phyloP scores from a whole-genome alignment of 2,329 filamentous ascomycete genomes.

The Penicillium expansum region DNA sequence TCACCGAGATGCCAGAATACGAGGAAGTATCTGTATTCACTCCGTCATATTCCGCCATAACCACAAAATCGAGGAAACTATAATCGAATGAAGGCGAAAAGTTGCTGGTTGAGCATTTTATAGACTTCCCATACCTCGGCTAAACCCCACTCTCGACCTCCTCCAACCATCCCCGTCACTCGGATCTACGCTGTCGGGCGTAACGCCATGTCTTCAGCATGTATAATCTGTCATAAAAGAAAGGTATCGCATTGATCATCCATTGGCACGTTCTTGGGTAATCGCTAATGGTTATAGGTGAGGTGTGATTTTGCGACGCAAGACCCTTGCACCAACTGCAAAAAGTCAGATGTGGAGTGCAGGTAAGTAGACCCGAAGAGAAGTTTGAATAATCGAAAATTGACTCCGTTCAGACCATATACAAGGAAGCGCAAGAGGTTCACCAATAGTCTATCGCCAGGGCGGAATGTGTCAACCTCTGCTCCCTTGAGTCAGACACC shows the following conservation, averaged over 20 bases:
- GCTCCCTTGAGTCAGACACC: constrained; percentile 22
- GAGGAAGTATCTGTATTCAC: constrained; percentile 11
- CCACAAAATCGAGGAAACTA: background rate
- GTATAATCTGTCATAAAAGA: constrained; percentile 46
- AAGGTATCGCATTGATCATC: constrained; percentile 33
- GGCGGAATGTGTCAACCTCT: constrained; percentile 12
- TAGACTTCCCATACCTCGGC: constrained; percentile 6
- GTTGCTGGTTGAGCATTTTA: background rate
- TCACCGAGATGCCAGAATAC: constrained; percentile 50
- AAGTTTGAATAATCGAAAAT: background rate
- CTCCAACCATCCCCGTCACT: constrained; percentile 12
- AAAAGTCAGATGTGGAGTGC: constrained; percentile 25
- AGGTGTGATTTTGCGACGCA: constrained; percentile 27
- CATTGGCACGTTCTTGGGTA: background rate
- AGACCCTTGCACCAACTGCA: constrained; percentile 29
- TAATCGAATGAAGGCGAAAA: background rate
- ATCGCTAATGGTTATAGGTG: constrained; percentile 22
- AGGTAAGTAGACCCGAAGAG: constrained; percentile 13
- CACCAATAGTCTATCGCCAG: constrained; percentile 35
- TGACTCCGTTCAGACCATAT: constrained; percentile 20
- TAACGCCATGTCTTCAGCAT: constrained; percentile 26
- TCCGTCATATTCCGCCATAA: constrained; percentile 2
- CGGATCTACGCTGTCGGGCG: constrained; percentile 14
- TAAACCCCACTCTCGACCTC: constrained; percentile 11
- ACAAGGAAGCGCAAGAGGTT: constrained; percentile 36